Evolutionary conservation across 805 yeast species (phyloP).

Genomic region (Saturnispora ahearnii): DNA sequence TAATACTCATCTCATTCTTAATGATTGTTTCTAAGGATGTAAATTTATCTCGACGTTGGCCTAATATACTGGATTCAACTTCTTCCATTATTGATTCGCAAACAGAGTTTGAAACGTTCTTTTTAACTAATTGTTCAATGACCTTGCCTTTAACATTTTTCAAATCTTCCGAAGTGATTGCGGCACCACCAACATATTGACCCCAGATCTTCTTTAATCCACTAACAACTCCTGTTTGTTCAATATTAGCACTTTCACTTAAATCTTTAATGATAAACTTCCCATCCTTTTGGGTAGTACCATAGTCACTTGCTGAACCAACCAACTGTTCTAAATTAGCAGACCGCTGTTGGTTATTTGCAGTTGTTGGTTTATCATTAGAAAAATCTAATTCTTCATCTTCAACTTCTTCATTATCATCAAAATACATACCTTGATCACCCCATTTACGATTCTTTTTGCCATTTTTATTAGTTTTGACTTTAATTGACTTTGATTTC

Average conservation of each 20-base stretch:
- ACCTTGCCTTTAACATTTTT: conserved; percentile 55
- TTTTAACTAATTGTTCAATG: conserved; percentile 68
- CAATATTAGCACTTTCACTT: conserved; percentile 26
- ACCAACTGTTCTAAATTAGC: conserved; percentile 25
- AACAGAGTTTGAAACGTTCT: conserved; percentile 87
- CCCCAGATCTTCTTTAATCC: conserved; percentile 29
- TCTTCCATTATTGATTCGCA: conserved; percentile 63
- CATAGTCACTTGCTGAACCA: conserved; percentile 35
- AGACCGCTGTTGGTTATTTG: conserved; percentile 15
- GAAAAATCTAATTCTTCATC: conserved; percentile 47
- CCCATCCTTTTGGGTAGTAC: conserved; percentile 39
- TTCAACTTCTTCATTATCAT: conserved; percentile 31
- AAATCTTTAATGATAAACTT: conserved; percentile 60
- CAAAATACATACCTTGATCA: conserved; percentile 49
- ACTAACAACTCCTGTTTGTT: neutral
- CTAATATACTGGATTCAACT: conserved; percentile 60
- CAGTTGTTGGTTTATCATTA: conserved; percentile 11
- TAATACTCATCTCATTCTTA: conserved; percentile 50
- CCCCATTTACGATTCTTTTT: conserved; percentile 56
- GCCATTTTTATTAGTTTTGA: conserved; percentile 4
- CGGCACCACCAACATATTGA: conserved; percentile 62
- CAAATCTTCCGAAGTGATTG: conserved; percentile 54
- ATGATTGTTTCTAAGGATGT: conserved; percentile 69
- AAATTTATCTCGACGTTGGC: conserved; percentile 64
- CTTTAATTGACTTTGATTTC: conserved; percentile 20